Base-by-base conservation (phyloP, 2,329 filamentous ascomycete species). In the Drechslerella coelobrocha region DNA sequence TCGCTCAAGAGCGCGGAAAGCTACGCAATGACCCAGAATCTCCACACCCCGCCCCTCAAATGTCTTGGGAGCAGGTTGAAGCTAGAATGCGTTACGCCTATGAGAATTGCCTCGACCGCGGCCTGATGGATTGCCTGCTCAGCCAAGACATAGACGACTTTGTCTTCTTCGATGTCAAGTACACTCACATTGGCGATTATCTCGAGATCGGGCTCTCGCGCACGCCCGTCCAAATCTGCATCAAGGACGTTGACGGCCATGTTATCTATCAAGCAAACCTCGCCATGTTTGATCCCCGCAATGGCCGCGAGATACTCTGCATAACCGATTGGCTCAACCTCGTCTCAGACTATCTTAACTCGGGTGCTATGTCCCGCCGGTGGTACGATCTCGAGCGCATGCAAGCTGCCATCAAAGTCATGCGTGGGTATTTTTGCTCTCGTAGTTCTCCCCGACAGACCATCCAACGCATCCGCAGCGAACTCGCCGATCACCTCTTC, bases 91-190 rank as follows among this genome's bases (percentile, higher is more conserved):
- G 12, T 12, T 14, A 34, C 12, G 65, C 65, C 8, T 69, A 69
- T n/a, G 23, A 34, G 4, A 55, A 59, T 23, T n/a, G 39, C 45
- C 29, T 69, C 10, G 65, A 69, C 37, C 57, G 57, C 10, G 65
- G 57, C 1, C 10, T 62, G 5, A 57, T 69, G 26, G 65, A 62
- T 17, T 53, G 57, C 19, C 24, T 69, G 1, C 29, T 56, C 1
- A 17, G 54, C 7, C 65, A 69, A 29, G 24, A 69, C 10, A 7
- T 34, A 6, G 31, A 41, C 5, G 24, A 57, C 1, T 69, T 62
- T 19, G 14, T 69, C n/a, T 69, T 69, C 23, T 59, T 69, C 26
- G 65, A 69, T 14, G 17, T 69, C 27, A 69, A 69, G 45, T 69
- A 50, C 43, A 69, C 65, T 1, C 57, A 57, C 34, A 52, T 69